Evolutionary conservation across 805 yeast genomes (phyloP).

Genomic region (Yarrowia keelungensis): DNA sequence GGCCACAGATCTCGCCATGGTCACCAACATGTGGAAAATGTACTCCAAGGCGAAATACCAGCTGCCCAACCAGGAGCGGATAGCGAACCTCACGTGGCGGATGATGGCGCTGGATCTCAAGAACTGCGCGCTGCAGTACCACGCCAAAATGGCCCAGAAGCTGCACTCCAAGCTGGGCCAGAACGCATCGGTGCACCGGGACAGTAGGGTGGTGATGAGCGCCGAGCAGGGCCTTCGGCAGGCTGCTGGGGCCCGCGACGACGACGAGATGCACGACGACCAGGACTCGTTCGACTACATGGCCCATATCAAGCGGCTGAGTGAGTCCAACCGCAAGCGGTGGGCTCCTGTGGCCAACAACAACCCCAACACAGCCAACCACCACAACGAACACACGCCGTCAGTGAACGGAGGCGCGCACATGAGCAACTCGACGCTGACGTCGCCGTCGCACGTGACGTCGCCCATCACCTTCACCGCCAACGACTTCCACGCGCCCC

Average conservation of each 20-base stretch:
- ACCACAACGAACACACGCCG: slow-evolving; percentile 1
- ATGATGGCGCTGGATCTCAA: slow-evolving; percentile 58
- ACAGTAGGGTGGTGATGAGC: slow-evolving; percentile 1
- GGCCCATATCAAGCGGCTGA: slow-evolving; percentile 66
- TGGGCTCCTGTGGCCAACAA: slow-evolving; percentile 14
- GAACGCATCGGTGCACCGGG: slow-evolving; percentile 4
- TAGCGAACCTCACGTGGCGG: slow-evolving; percentile 89
- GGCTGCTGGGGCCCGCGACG: slow-evolving; percentile 5
- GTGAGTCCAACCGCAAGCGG: slow-evolving; percentile 47
- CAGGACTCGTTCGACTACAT: slow-evolving; percentile 59
- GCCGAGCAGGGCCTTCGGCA: not conserved
- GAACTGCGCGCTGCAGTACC: slow-evolving; percentile 30
- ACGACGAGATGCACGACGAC: slow-evolving; percentile 47
- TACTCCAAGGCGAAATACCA: slow-evolving; percentile 77
- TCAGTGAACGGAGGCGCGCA: not conserved
- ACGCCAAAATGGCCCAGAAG: slow-evolving; percentile 27
- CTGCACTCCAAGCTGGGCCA: slow-evolving; percentile 29
- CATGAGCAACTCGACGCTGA: slow-evolving; percentile 17
- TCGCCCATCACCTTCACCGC: slow-evolving; percentile 21
- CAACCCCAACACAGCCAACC: not conserved
- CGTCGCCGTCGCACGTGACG: slow-evolving; percentile 13
- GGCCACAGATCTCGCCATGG: slow-evolving; percentile 21
- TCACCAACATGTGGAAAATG: slow-evolving; percentile 68
- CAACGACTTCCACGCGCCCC: slow-evolving; percentile 19
- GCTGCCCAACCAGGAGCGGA: slow-evolving; percentile 74